Evolutionary conservation across 176 grass and related monocot genomes (phyloP), one percentile per base, ranked within the genome.

Genomic region (Saccharum officinarum): DNA sequence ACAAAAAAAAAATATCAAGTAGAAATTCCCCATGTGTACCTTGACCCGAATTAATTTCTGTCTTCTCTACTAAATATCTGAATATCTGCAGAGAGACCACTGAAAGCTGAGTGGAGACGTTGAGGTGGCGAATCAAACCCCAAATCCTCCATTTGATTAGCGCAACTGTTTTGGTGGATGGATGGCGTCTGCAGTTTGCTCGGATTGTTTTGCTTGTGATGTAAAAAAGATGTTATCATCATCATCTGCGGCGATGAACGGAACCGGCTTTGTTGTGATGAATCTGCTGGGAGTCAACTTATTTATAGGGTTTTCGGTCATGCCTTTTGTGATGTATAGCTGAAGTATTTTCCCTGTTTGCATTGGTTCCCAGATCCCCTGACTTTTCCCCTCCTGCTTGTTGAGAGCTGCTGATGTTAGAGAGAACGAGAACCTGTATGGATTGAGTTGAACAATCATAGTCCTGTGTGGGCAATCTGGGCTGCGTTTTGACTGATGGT

Each of bases 31-130:
- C 41, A 34, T 30, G 67, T 9, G 2, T 26, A 73, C 37, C 34
- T 60, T 60, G 38, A 54, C 40, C 41, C 17, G 1, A 38, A 30
- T 44, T 80, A 68, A 85, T 80, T 65, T 12, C 11, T 47, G 10
- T 8, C 25, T 12, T 17, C 1, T 20, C 15, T 62, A 4, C 57
- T 7, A 61, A 61, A 61, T 61, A 25, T 25, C 8, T 22, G 33
- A 77, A 66, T 33, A 38, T 76, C 20, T 78, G 47, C 92, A 94
- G 95, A 94, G 80, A 94, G 81, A 69, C 69, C 90, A 36, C 41
- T 86, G 26, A 88, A 91, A 89, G 95, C 91, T 25, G 95, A 97
- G 88, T 97, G 95, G 95, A 92, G 78, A 83, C 90, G 95, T 15
- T 97, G 84, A 97, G 66, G 71, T 59, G n/a, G 70, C 20, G 1